Evolutionary conservation across 768 basidiomycete genomes (phyloP), one percentile per base, ranked within the genome.

Genomic region (Coprinellus micaceus): DNA sequence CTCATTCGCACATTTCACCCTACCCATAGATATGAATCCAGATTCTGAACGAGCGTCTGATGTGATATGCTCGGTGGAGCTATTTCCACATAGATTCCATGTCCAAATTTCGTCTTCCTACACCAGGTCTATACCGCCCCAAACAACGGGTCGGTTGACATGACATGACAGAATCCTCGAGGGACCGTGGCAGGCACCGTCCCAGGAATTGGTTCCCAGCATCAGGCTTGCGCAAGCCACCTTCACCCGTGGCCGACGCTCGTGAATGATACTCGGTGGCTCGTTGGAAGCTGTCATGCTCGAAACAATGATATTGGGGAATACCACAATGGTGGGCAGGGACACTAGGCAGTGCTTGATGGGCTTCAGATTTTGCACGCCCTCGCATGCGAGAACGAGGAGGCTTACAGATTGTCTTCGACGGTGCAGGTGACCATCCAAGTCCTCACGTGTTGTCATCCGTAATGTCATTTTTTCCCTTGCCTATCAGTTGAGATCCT

Each of bases 81-180:
- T n/a, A 51, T 17, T 26, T 17, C 47, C 15, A 26, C 10, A 29
- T 30, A n/a, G n/a, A n/a, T 48, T 29, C 49, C 15, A 43, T 19
- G 17, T 19, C 33, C 15, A 29, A 37, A 51, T 51, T 21, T 36
- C 29, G n/a, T 12, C 4, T 46, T 17, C 7, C 19, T n/a, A 2
- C 22, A n/a, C 26, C 28, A 25, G 30, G 49, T 36, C 30, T 51
- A 37, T 51, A 36, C 30, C 12, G 36, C 49, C 49, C 49, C 15
- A 36, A 3, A 19, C 13, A 47, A n/a, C 25, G 45, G 45, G 25
- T 47, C 49, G 49, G 24, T 37, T 22, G 49, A 37, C 49, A 37
- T 51, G 49, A 51, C 49, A 51, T 51, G 49, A 51, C 49, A 51
- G 19, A 51, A 30, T 30, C 49, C 29, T 51, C 49, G 49, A 51